phyloP scores from a whole-genome alignment of 2,329 filamentous ascomycete species.

The Purpureocillium takamizusanense region DNA sequence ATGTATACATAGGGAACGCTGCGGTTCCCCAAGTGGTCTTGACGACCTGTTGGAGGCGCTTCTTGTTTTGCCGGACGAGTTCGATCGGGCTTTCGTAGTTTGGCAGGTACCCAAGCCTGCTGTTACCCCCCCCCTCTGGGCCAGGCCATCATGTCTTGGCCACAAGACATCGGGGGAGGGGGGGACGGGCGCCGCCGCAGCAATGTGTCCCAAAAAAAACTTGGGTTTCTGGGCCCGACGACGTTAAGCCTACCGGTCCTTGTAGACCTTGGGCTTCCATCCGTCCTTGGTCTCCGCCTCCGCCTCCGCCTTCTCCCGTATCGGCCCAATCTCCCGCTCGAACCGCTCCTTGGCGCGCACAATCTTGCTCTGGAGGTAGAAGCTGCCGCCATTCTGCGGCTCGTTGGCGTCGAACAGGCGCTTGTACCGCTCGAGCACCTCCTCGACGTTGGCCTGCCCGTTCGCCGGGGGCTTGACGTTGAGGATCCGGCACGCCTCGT shows the following conservation, averaged over 20 bases:
- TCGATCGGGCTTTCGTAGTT: neutral
- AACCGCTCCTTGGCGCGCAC: conserved; percentile 84
- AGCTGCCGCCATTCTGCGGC: conserved; percentile 90
- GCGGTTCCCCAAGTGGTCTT: neutral
- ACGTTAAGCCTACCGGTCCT: conserved; percentile 52
- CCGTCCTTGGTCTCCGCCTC: conserved; percentile 77
- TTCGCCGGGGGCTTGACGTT: conserved; percentile 78
- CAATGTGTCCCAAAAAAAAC: too few relatives aligned
- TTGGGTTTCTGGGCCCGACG: neutral
- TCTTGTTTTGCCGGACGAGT: neutral
- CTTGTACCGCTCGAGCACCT: conserved; percentile 84
- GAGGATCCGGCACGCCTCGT: conserved; percentile 94
- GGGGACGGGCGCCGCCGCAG: neutral
- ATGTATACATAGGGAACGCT: conserved; percentile 23
- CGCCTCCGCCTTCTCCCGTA: conserved; percentile 59
- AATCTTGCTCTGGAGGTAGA: conserved; percentile 97
- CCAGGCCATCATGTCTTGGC: too few relatives aligned
- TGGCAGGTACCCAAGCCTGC: too few relatives aligned
- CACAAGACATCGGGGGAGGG: neutral
- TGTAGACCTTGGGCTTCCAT: conserved; percentile 93
- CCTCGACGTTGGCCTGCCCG: conserved; percentile 68
- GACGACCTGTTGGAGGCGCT: neutral
- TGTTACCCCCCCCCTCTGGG: too few relatives aligned
- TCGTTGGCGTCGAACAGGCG: conserved; percentile 90
- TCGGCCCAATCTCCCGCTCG: conserved; percentile 72